Percentiles rank a stretch among this genome's conserved stretches.
Conservation (phyloP, 805 yeast genomes). For the Teunomyces barrocoloradensis region DNA sequence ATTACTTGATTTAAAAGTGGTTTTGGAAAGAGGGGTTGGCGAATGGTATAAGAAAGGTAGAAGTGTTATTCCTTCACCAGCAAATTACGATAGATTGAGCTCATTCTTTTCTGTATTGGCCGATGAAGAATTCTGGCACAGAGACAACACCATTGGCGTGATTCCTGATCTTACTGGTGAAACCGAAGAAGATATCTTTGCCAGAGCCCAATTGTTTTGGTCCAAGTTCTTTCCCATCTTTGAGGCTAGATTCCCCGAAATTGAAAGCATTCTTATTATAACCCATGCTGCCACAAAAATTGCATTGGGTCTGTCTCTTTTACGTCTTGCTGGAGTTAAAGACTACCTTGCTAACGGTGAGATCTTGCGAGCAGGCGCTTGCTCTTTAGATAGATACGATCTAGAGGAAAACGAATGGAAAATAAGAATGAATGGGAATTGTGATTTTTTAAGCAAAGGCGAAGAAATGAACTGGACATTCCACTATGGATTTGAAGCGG, state of each 20-base stretch:
- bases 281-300: constrained; percentile 95
- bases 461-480: constrained; percentile 96
- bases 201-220: constrained; percentile 59
- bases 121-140: constrained; percentile 30
- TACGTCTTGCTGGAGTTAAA: constrained; percentile 50
- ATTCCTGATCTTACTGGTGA: constrained; percentile 73
- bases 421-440: constrained; percentile 66
- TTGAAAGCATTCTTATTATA: constrained; percentile 64
- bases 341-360: constrained; percentile 48
- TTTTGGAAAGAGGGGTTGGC: constrained; percentile 79
- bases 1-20: constrained; percentile 54
- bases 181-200: constrained; percentile 63
- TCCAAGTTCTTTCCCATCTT: constrained; percentile 53
- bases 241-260: constrained; percentile 55
- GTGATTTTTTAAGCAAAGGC: constrained; percentile 68
- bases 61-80: constrained; percentile 68
- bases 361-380: constrained; percentile 69
- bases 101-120: constrained; percentile 49
- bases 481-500: constrained; percentile 74
- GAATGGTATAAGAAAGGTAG: constrained; percentile 87
- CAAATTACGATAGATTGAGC: constrained; percentile 45
- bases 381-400: constrained; percentile 70
- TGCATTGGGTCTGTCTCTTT: constrained; percentile 75
- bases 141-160: constrained; percentile 54
- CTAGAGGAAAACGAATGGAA: constrained; percentile 49